Base-by-base conservation (phyloP, 495 filamentous ascomycete genomes). In the Cercophora newfieldiana region DNA sequence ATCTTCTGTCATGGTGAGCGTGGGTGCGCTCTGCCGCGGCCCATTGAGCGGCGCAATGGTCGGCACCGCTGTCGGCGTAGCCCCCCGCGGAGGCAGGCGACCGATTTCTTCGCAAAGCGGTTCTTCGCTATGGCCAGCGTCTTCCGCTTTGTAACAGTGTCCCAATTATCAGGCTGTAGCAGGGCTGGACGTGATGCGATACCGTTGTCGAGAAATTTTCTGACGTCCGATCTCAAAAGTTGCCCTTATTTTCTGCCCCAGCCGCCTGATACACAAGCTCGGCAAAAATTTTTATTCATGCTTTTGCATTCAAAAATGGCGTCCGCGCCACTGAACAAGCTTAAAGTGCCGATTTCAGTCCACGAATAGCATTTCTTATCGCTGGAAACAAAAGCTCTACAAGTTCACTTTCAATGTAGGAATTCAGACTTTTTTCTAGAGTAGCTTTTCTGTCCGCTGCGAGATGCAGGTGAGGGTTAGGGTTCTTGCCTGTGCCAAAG, bases 171-270 rank as follows among this genome's bases (percentile, higher is more conserved):
- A 44, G 37, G 21, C 28, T 33, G 55, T 65, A 61, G 65, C 62
- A 37, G 48, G 64, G 53, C 60, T 55, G 67, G 63, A 58, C 5
- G 30, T 44, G 37, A 14, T 16, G 37, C 37, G 37, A 44, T 44
- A 44, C 12, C 50, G 60, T 49, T 68, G 74, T 70, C 65, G 63
- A 74, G 68, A 74, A 80, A 81, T 77, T 72, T 77, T 79, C 44
- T 71, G 71, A 76, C 67, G 69, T 76, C 71, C 72, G 73, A 79
- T 71, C 59, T 59, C 66, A 68, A 73, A 75, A 67, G 72, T 76
- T 78, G 76, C 79, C 79, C 78, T 80, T 68, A 77, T 75, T 77
- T 80, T 69, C 68, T 77, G 77, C 79, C 79, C 79, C 75, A 79
- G 70, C 59, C 63, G 68, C 55, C 62, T 58, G 79, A 81, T 80